phyloP scores from a whole-genome alignment of 1,284 basidiomycete genomes.

The Austropuccinia psidii region DNA sequence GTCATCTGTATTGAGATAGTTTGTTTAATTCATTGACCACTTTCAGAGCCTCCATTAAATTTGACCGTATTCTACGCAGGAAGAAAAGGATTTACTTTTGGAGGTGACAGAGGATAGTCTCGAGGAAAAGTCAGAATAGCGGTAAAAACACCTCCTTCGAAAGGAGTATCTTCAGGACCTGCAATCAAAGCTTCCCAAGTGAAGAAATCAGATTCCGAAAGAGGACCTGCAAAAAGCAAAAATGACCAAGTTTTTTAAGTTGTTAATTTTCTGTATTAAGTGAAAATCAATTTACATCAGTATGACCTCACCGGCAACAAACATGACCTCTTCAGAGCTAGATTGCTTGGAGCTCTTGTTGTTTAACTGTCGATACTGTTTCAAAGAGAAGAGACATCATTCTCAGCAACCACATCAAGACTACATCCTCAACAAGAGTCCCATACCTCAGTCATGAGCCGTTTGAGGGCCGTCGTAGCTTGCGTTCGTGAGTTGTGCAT shows the following conservation, averaged over 20 bases:
- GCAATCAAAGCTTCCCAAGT: constrained; percentile 96
- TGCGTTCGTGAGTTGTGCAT: constrained; percentile 36
- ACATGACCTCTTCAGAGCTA: constrained; percentile 29
- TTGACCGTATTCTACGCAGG: background rate
- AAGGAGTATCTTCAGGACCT: constrained; percentile 95
- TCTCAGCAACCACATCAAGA: background rate
- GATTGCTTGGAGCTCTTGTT: constrained; percentile 23
- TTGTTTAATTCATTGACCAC: background rate
- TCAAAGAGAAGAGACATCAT: background rate
- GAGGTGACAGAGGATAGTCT: constrained; percentile 89
- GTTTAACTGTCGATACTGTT: constrained; percentile 35
- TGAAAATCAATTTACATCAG: background rate
- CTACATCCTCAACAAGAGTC: background rate
- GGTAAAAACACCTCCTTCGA: constrained; percentile 93
- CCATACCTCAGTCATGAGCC: constrained; percentile 29
- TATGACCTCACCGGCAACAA: constrained; percentile 24
- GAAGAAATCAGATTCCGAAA: constrained; percentile 92
- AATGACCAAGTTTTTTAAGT: background rate
- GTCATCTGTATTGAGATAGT: constrained; percentile 31
- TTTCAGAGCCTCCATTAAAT: background rate
- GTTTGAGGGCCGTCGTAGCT: constrained; percentile 33
- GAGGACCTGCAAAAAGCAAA: constrained; percentile 56
- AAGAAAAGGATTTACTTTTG: constrained; percentile 54
- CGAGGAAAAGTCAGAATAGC: constrained; percentile 83
- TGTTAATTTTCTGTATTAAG: background rate